Percentiles rank a stretch among this genome's conserved stretches.
Evolutionary conservation across 129 eudicot genomes (phyloP).

Genomic region (Helianthus annuus): HanXRQr2.0-SUNRISE NC_035449.2:41606893-41607392

Average conservation of each 20-base stretch:
- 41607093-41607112: not conserved
- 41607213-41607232: too few species aligned
- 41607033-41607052: not conserved
- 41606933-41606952: constrained; percentile 91
- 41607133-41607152: constrained; percentile 19
- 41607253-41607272: too few species aligned
- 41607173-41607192: too few species aligned
- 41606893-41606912: constrained; percentile 45
- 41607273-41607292: too few species aligned
- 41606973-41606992: constrained; percentile 60
- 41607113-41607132: too few species aligned
- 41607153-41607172: constrained; percentile 8
- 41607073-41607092: not conserved
- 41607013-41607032: constrained; percentile 77
- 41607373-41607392: too few species aligned
- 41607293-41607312: too few species aligned
- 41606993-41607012: constrained; percentile 49
- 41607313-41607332: too few species aligned
- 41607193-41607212: too few species aligned
- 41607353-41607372: too few species aligned
- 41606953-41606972: constrained; percentile 94
- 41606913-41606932: constrained; percentile 80
- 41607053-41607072: not conserved
- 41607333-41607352: too few species aligned
- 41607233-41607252: too few species aligned